These are phyloP conservation scores for Alternaria alternata DNA, from an alignment of 2,329 filamentous ascomycete species.

Conservation along the genomic window DNA sequence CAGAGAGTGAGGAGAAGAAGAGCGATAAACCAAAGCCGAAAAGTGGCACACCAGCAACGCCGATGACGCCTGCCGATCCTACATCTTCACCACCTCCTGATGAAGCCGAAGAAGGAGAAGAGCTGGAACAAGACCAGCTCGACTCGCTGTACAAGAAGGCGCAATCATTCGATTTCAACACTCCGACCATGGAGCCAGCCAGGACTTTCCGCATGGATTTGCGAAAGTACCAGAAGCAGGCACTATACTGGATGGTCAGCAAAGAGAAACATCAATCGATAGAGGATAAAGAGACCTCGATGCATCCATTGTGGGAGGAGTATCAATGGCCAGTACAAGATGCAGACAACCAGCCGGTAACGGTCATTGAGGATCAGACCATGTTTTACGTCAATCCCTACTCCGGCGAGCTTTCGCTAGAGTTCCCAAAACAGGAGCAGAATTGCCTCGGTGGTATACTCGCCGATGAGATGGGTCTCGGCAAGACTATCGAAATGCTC, in stretches of 20 bases:
- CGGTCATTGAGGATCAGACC: slow-evolving; percentile 68
- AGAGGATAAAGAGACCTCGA: slow-evolving; percentile 74
- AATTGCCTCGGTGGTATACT: slow-evolving; percentile 92
- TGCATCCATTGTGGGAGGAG: slow-evolving; percentile 98
- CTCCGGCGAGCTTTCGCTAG: slow-evolving; percentile 88
- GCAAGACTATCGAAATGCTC: slow-evolving; percentile 99
- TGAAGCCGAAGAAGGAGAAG: slow-evolving; percentile 82
- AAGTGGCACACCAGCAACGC: slow-evolving; percentile 49
- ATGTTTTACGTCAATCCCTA: slow-evolving; percentile 97
- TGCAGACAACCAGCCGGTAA: slow-evolving; percentile 80
- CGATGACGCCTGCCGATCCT: slow-evolving; percentile 48
- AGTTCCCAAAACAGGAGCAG: slow-evolving; percentile 93
- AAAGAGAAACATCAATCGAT: slow-evolving; percentile 85
- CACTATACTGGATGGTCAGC: slow-evolving; percentile 92
- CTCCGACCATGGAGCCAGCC: slow-evolving; percentile 84
- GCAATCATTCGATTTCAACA: slow-evolving; percentile 94
- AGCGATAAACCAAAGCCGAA: slow-evolving; percentile 58
- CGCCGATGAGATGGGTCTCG: slow-evolving; percentile 96
- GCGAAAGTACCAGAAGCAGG: slow-evolving; percentile 93
- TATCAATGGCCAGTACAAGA: slow-evolving; percentile 90
- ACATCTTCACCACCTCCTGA: slow-evolving; percentile 66
- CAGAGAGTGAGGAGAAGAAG: slow-evolving; percentile 81
- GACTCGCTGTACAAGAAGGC: slow-evolving; percentile 95
- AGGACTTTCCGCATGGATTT: slow-evolving; percentile 83
- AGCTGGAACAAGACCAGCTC: slow-evolving; percentile 94